Conservation (phyloP, 768 basidiomycete genomes). For the Pholiota conissans region DNA sequence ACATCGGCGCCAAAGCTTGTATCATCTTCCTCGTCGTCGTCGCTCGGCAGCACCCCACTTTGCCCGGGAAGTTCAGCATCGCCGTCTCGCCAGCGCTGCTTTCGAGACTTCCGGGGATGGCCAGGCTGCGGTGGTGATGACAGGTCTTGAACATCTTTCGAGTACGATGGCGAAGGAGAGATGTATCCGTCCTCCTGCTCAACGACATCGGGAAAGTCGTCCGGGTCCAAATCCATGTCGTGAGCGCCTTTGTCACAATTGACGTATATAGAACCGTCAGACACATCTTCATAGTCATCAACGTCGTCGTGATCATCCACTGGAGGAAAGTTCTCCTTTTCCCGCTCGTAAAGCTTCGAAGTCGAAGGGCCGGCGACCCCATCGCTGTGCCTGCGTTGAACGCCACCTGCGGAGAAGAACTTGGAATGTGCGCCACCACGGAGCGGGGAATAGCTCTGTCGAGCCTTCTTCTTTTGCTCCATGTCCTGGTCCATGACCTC, state of each 20-base stretch:
- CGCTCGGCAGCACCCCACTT: slow-evolving; percentile 14
- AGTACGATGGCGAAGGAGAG: slow-evolving; percentile 63
- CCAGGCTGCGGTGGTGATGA: slow-evolving; percentile 57
- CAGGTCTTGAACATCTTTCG: slow-evolving; percentile 59
- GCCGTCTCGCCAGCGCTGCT: neutral
- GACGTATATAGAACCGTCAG: slow-evolving; percentile 35
- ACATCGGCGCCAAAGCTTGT: slow-evolving; percentile 21
- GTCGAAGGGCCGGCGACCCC: slow-evolving; percentile 36
- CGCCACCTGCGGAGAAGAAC: slow-evolving; percentile 34
- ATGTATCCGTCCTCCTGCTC: slow-evolving; percentile 83
- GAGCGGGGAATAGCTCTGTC: slow-evolving; percentile 19
- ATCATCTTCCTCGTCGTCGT: slow-evolving; percentile 21
- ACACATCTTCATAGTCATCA: slow-evolving; percentile 29
- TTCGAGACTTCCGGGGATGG: slow-evolving; percentile 10
- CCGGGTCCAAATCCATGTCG: slow-evolving; percentile 38
- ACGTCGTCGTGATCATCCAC: neutral
- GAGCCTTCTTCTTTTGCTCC: slow-evolving; percentile 44
- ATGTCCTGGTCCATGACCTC: slow-evolving; percentile 72
- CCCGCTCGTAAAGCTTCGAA: slow-evolving; percentile 28
- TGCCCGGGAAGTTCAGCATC: neutral
- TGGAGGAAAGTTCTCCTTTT: slow-evolving; percentile 44
- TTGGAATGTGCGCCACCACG: slow-evolving; percentile 33
- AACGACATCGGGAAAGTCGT: slow-evolving; percentile 46
- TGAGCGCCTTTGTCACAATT: slow-evolving; percentile 37
- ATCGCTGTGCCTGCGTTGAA: slow-evolving; percentile 21